Base-by-base conservation (phyloP, 495 filamentous ascomycete species). In the Aspergillus hancockii region DNA sequence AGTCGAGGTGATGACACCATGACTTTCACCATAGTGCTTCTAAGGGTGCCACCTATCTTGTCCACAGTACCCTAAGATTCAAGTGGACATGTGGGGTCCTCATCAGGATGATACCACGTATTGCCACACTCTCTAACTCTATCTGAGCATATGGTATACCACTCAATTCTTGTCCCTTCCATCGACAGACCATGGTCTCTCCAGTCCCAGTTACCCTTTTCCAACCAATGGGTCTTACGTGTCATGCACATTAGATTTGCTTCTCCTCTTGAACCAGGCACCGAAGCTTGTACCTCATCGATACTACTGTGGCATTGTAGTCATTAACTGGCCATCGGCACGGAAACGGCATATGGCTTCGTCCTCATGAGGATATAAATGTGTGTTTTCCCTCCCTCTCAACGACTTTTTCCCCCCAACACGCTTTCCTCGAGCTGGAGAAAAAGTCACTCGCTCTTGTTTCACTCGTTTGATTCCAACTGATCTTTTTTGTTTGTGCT, bases 381-480 rank as follows among this genome's bases (percentile, higher is more conserved):
- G 31, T 22, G n/a, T 28, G 57, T 22, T 25, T 61, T 23, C 36
- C 54, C 67, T 61, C 45, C 45, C 57, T 21, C 22, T 28, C 18
- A 19, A 10, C 19, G 21, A 43, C 18, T 19, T 32, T 47, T 67
- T 69, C 40, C 23, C 56, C 55, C 62, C 54, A 57, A 57, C 49
- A 51, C 57, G 51, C 47, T 52, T 22, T 56, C 49, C 25, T 54
- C 57, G 32, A 50, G 54, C 57, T 52, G 38, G 32, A 61, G 52
- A 55, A 46, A n/a, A 63, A 59, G 55, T 67, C 63, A 50, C 55
- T 68, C 69, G 69, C 61, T 65, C 45, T 49, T 59, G 23, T 60
- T 75, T 73, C 75, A 69, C 58, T 76, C 75, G 75, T 77, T 77
- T 66, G 36, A 64, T 56, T 57, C 52, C 58, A 64, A 66, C 62